phyloP scores from a whole-genome alignment of 179 eudicot species.

The Beta lomatogona region DNA sequence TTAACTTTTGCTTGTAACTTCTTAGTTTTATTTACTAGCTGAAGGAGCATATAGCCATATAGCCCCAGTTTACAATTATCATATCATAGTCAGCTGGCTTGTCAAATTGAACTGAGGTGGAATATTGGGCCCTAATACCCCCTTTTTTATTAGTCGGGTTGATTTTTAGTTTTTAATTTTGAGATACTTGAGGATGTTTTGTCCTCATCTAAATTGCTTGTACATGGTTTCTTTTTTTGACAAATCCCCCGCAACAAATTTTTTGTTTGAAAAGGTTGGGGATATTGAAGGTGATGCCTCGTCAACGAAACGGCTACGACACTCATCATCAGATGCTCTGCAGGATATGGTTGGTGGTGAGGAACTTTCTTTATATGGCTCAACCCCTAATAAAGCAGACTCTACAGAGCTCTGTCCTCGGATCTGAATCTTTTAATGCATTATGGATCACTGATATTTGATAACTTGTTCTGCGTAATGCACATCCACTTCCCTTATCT shows the following conservation, averaged over 20 bases:
- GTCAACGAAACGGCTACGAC: slow-evolving; percentile 63
- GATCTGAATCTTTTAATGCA: slow-evolving; percentile 1
- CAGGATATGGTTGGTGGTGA: slow-evolving; percentile 82
- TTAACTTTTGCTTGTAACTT: too few relatives aligned
- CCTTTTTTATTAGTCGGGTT: not conserved
- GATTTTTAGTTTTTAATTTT: not conserved
- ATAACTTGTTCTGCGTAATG: not conserved
- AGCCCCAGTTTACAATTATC: too few relatives aligned
- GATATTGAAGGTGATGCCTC: slow-evolving; percentile 89
- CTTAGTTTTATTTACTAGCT: too few relatives aligned
- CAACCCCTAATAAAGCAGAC: slow-evolving; percentile 80
- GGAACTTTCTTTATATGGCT: slow-evolving; percentile 82
- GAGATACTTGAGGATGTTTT: not conserved
- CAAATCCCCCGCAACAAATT: not conserved
- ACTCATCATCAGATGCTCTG: slow-evolving; percentile 88
- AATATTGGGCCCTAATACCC: not conserved
- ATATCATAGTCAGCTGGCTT: too few relatives aligned
- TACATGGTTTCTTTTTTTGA: not conserved
- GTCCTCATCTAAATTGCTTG: not conserved
- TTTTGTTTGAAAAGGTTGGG: slow-evolving; percentile 49
- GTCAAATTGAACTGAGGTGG: not conserved
- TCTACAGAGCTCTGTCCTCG: slow-evolving; percentile 66
- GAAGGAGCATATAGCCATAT: too few relatives aligned
- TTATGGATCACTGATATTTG: not conserved
- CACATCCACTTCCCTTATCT: not conserved